Base-by-base conservation (phyloP, 2,329 filamentous ascomycete genomes). In the Curvularia eragrostidis region DNA sequence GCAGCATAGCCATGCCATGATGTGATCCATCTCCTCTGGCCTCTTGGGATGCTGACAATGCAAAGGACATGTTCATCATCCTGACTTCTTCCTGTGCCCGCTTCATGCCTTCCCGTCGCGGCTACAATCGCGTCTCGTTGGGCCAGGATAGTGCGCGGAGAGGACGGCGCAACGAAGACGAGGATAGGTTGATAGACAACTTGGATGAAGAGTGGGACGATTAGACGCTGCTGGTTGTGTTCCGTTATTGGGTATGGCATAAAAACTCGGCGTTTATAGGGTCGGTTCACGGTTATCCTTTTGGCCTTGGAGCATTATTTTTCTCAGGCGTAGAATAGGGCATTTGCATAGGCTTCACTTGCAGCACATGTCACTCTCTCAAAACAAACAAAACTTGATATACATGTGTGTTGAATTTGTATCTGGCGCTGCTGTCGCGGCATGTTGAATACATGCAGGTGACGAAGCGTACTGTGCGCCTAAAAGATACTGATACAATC, bases 131-230 rank as follows among this genome's bases (percentile, higher is more conserved):
- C 41, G 80, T 93, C 23, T 84, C 84, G 63, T 88, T 75, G 4
- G 75, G 75, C 34, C 67, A 76, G 24, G 78, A 79, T 34, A 74
- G 75, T 36, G 71, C 79, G 47, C 75, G 77, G 10, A 75, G 80
- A 19, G 75, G 77, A 2, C 73, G 80, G 12, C 74, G 79, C 23
- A 78, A 85, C 6, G 94, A 97, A 58, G 93, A 93, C 54, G 95
- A 98, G 79, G 97, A 98, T 77, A 83, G 93, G 62, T 79, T 98
- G 68, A 98, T 99, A 75, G 94, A 98, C 76, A 92, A 97, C 77
- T 82, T 97, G 58, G 95, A 98, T 71, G 94, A 98, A 76, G 93
- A 97, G 75, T 98, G 94, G 94, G 93, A 97, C 68, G 93, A 97
- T 65, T 83, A 66, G 54, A 52, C 19, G 26, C 8, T 30, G 12